Evolutionary conservation across 1,284 basidiomycete species (phyloP), one percentile per base, ranked within the genome.

Genomic region (Leccinum cinnamomeum): DNA sequence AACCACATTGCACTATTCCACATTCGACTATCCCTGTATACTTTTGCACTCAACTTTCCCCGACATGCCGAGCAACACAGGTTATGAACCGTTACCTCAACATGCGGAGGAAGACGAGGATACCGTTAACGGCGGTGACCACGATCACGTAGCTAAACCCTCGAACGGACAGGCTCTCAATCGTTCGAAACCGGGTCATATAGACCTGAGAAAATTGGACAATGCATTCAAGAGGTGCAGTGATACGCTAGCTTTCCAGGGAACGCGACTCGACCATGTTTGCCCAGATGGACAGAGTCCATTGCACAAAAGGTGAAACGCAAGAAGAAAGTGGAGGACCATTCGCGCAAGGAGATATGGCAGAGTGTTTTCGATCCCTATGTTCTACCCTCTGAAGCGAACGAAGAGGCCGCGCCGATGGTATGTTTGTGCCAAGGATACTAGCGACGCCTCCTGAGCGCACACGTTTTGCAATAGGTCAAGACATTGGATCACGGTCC

Each of bases 231-330:
- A 92, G 77, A 82, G 89, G 86, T 88, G 56, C 62, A 60, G n/a
- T 39, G 6, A 8, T 37, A 28, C 28, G 18, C 55, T 35, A 11
- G 23, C 58, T 33, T 8, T 53, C 54, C 20, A 3, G 25, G 1
- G 53, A n/a, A 35, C 64, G 54, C 60, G 8, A 56, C n/a, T 25
- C 66, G 59, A 62, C 51, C 33, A 56, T 41, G 3, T 6, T 33
- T 28, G 46, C 41, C 28, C 25, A 91, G 89, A 73, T 92, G 91
- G 91, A 92, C 91, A n/a, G 86, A 90, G 69, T 88, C 85, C 61
- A 91, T 93, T 67, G 87, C 90, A 1, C 88, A 92, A 78, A 91
- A 90, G 75, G 85, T 92, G 60, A 91, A 89, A 70, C 83, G 88
- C 60, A 92, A 91, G 83, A 92, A 90, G 82, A 91, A 89, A 76